Evolutionary conservation across 768 basidiomycete genomes (phyloP), one percentile per base, ranked within the genome.

Genomic region (Hebeloma cylindrosporum): DNA sequence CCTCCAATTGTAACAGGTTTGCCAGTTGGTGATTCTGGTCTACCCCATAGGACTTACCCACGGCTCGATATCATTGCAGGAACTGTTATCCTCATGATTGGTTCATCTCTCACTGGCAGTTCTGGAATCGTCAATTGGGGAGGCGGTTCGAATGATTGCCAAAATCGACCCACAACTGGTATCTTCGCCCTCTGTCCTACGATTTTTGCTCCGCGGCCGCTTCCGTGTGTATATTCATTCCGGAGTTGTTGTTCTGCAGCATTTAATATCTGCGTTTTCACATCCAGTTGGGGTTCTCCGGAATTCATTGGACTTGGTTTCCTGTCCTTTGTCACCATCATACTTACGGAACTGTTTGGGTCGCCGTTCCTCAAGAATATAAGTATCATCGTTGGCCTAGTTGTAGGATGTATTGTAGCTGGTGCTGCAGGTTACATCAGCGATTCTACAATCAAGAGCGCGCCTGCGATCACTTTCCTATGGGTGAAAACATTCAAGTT

Each of bases 251-350:
- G 4, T 30, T 7, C 13, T 17, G 29, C 20, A 31, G 3, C 5
- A 25, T n/a, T 5, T 32, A 46, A 4, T 38, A 43, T 5, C 23
- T 18, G 21, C 11, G 22, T 16, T 31, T 14, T 18, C 8, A 2
- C 10, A n/a, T 37, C 2, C 27, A 81, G 79, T 4, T 93, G 87
- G 86, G 90, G 87, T 7, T 83, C 83, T 0, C 83, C 90, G 0
- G 77, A 90, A 58, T 89, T 88, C 66, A 85, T 92, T 35, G 90
- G 91, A 3, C 77, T 94, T 18, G 91, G 91, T 0, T 93, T 94
- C 73, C 71, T 93, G 21, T 84, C 83, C 0, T 93, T 92, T 64
- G 56, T 81, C 36, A 72, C 78, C 7, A 91, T 91, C 54, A 76
- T 92, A 54, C 60, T 92, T 20, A 84, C 84, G 1, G 89, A 93